Evolutionary conservation across 257 asterid genomes (phyloP).

Genomic region (Solanum etuberosum): DNA sequence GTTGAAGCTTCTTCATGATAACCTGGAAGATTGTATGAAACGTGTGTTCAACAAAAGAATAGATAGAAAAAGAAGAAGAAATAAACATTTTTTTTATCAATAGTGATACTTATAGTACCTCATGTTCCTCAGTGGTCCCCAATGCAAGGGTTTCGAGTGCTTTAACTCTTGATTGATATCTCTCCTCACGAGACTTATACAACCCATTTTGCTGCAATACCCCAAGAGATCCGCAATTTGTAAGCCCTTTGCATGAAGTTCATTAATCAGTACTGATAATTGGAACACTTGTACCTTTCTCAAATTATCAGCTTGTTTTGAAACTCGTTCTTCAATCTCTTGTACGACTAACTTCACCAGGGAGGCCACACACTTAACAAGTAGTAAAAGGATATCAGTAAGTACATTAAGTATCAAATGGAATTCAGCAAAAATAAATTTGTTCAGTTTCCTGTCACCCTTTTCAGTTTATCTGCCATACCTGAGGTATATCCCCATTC

Average conservation of each 20-base stretch:
- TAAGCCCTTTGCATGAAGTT: not conserved
- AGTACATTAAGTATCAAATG: slow-evolving; percentile 12
- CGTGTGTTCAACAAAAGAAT: not conserved
- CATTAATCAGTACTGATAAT: not conserved
- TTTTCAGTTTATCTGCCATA: slow-evolving; percentile 18
- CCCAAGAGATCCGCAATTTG: not conserved
- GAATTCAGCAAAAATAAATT: not conserved
- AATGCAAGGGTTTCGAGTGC: slow-evolving; percentile 72
- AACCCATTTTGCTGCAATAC: slow-evolving; percentile 64
- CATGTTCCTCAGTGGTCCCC: slow-evolving; percentile 77
- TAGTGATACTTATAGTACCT: slow-evolving; percentile 30
- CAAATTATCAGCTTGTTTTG: slow-evolving; percentile 45
- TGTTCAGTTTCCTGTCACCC: slow-evolving; percentile 3
- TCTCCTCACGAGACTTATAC: slow-evolving; percentile 74
- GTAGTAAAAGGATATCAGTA: slow-evolving; percentile 6
- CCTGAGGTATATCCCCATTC: slow-evolving; percentile 77
- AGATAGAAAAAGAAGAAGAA: not conserved
- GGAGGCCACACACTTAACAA: slow-evolving; percentile 62
- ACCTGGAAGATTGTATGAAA: slow-evolving; percentile 32
- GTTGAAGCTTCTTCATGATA: slow-evolving; percentile 45
- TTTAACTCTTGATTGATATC: slow-evolving; percentile 52
- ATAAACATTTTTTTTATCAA: not conserved
- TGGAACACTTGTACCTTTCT: slow-evolving; percentile 38
- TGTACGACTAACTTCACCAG: slow-evolving; percentile 67
- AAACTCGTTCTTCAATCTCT: slow-evolving; percentile 82